Base-by-base conservation (phyloP, 2,329 filamentous ascomycete species). In the Apiospora saccharicola region DNA sequence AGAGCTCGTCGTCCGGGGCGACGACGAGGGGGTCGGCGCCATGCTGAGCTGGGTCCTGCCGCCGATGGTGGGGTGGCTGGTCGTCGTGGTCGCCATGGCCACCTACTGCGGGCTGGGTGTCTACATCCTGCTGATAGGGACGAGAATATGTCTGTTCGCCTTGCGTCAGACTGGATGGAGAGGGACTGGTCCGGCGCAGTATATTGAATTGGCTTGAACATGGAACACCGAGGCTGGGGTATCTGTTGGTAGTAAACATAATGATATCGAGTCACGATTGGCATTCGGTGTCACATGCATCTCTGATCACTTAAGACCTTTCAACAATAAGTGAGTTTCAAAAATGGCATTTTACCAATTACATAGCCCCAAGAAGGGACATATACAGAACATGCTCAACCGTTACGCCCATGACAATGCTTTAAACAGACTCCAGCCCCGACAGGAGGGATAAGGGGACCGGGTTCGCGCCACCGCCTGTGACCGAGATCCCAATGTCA, bases 401-500 rank as follows among this genome's bases (percentile, higher is more conserved):
- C 57, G 34, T 41, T 64, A n/a, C 57, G 19, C 57, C 57, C 4
- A 41, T 41, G 13, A n/a, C 34, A n/a, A 64, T 64, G 57, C 22
- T 64, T 41, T 6, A 64, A 64, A 41, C 57, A 64, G 57, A 64
- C 30, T 64, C 57, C 8, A 64, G 10, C n/a, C 57, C 57, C n/a
- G 57, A 64, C 22, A 64, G 41, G 57, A 64, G 57, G 57, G 57
- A 64, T 41, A 64, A 30, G 4, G 57, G 57, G 16, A 64, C 57
- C 6, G 57, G 34, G 19, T 41, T 64, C 34, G 57, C 30, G 22
- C 57, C 57, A 6, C 57, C 57, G 22, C 19, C 57, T 22, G 57
- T 64, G 57, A 64, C 57, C 57, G 57, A 41, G 30, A 64, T 64
- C 57, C 57, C 57, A 26, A 74, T 71, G 2, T 73, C 73, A 34